phyloP scores from a whole-genome alignment of 2,329 filamentous ascomycete species.

The Scytalidium lignicola region DNA sequence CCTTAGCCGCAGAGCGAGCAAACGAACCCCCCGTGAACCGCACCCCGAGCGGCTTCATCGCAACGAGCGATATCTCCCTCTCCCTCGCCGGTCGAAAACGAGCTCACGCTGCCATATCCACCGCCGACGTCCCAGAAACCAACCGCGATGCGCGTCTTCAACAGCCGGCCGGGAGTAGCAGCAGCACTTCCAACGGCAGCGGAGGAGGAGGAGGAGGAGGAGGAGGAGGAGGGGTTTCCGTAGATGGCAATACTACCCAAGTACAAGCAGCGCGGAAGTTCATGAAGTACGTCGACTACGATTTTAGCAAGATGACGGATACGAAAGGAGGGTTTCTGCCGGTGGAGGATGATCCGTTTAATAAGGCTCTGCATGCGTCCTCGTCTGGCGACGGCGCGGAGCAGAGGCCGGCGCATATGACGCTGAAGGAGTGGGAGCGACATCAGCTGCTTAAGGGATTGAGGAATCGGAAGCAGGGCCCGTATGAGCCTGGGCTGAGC shows the following conservation, averaged over 20 bases:
- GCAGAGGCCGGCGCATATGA: slow-evolving; percentile 81
- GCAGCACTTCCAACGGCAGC: slow-evolving; percentile 13
- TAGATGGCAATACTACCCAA: too few species aligned
- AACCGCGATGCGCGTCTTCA: slow-evolving; percentile 60
- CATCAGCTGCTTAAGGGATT: slow-evolving; percentile 70
- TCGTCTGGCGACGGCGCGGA: slow-evolving; percentile 36
- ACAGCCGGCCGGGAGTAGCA: too few species aligned
- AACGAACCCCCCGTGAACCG: slow-evolving; percentile 36
- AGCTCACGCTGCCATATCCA: slow-evolving; percentile 58
- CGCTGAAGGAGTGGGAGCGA: slow-evolving; percentile 84
- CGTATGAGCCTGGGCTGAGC: slow-evolving; percentile 85
- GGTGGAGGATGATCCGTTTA: slow-evolving; percentile 86
- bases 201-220: slow-evolving; percentile 28
- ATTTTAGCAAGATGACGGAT: slow-evolving; percentile 96
- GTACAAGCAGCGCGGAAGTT: slow-evolving; percentile 83
- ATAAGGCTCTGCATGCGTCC: slow-evolving; percentile 63
- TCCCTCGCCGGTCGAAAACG: slow-evolving; percentile 66
- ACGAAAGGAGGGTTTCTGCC: slow-evolving; percentile 94
- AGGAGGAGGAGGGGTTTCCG: too few species aligned
- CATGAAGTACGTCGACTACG: slow-evolving; percentile 92
- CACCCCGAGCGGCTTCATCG: slow-evolving; percentile 65
- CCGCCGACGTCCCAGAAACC: slow-evolving; percentile 45
- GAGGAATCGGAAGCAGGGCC: slow-evolving; percentile 68
- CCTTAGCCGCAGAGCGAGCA: slow-evolving; percentile 56
- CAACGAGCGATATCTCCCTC: slow-evolving; percentile 59